A percentile compares a stretch with the other conserved stretches of the same genome.
phyloP scores from a whole-genome alignment of 139 green algal species.

The Monoraphidium neglectum region DNA sequence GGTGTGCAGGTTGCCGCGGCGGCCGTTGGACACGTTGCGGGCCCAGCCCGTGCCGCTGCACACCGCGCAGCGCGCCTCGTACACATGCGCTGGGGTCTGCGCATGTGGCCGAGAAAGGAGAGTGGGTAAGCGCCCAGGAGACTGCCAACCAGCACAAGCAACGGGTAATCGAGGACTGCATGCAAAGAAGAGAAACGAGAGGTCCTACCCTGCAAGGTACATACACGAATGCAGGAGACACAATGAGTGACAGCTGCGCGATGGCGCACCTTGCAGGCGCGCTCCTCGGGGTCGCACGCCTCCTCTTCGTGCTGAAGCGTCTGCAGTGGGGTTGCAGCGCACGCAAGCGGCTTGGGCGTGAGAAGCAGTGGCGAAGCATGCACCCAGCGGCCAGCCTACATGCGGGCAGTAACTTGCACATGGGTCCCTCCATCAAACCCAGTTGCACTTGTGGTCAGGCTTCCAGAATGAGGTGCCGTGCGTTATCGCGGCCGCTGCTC shows the following conservation, averaged over 20 bases:
- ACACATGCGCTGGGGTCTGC: constrained; percentile 25
- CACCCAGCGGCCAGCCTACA: background rate
- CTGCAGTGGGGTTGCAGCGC: constrained; percentile 12
- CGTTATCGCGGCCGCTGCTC: background rate
- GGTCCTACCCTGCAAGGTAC: background rate
- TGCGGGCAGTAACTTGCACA: too few species aligned
- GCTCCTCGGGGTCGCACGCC: constrained; percentile 25
- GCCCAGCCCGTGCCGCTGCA: constrained; percentile 27
- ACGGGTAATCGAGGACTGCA: background rate
- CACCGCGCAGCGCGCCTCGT: constrained; percentile 17
- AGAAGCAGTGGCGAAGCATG: background rate
- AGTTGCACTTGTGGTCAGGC: too few species aligned
- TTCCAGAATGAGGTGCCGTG: background rate
- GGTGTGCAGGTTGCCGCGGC: constrained; percentile 11
- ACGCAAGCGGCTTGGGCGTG: background rate
- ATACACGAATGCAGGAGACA: background rate
- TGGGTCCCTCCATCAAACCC: too few species aligned
- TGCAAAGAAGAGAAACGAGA: background rate
- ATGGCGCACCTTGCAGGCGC: constrained; percentile 15
- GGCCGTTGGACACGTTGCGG: constrained; percentile 3
- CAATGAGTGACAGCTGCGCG: too few species aligned
- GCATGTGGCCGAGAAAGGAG: too few species aligned
- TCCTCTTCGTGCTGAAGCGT: constrained; percentile 25
- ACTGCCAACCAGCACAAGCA: background rate
- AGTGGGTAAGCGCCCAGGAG: too few species aligned